Percentiles rank a stretch among this genome's conserved stretches.
phyloP scores from a whole-genome alignment of 192 early-diverging fungal genomes.

The Chytriomyces sp. region DNA sequence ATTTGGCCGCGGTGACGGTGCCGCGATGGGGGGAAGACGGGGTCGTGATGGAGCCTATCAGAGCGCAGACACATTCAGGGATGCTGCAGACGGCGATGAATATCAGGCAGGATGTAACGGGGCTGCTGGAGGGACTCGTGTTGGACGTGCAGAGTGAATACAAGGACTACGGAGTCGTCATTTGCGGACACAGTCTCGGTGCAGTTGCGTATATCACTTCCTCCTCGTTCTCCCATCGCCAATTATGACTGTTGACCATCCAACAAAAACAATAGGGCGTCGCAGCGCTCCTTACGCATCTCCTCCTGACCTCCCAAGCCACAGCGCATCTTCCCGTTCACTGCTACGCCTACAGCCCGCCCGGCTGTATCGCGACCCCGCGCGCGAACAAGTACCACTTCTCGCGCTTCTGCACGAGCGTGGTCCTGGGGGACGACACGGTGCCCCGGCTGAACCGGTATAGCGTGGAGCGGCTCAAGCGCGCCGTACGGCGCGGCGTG shows the following conservation, averaged over 20 bases:
- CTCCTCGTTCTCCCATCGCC: no score
- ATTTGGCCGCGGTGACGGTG: conserved; percentile 34
- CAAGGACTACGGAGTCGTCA: conserved; percentile 35
- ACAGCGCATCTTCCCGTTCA: conserved; percentile 5
- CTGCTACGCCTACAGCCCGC: conserved; percentile 45
- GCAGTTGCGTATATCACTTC: conserved; percentile 32
- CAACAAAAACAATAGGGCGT: conserved; percentile 36
- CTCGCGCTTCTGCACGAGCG: conserved; percentile 43
- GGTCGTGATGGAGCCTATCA: background rate
- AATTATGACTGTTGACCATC: background rate
- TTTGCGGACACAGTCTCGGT: conserved; percentile 52
- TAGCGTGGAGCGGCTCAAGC: conserved; percentile 48
- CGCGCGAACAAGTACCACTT: conserved; percentile 40
- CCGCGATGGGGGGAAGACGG: background rate
- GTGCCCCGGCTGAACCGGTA: conserved; percentile 45
- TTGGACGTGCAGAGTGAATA: conserved; percentile 28
- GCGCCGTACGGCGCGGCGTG: conserved; percentile 25
- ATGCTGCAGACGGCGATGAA: conserved; percentile 44
- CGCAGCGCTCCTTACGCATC: conserved; percentile 43
- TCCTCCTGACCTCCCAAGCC: conserved; percentile 27
- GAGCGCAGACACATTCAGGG: conserved; percentile 19
- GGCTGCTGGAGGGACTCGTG: conserved; percentile 33
- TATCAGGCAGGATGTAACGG: conserved; percentile 38
- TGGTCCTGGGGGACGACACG: conserved; percentile 50
- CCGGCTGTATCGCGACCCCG: conserved; percentile 48